Evolutionary conservation across 2,329 filamentous ascomycete genomes (phyloP).

Genomic region (Emydomyces testavorans): DNA sequence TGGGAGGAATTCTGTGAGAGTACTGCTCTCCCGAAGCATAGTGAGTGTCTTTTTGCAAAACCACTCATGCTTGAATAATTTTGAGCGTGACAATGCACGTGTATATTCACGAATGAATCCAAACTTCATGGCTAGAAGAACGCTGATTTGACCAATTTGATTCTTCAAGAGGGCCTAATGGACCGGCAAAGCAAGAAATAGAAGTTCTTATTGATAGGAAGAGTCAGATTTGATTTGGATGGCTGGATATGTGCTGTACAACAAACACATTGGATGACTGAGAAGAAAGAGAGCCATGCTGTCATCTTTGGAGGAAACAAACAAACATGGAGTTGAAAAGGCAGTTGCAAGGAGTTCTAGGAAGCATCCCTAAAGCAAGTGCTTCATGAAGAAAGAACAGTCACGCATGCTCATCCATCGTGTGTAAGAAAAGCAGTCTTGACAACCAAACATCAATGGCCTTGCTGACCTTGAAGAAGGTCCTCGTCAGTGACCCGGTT

Average conservation of each 20-base stretch:
- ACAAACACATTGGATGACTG: not conserved
- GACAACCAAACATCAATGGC: not conserved
- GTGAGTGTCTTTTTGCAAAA: not conserved
- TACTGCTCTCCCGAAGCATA: constrained; percentile 1
- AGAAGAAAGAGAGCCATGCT: not conserved
- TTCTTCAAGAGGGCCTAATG: not conserved
- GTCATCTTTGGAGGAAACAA: not conserved
- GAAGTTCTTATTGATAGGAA: not conserved
- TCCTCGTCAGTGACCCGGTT: too few relatives aligned
- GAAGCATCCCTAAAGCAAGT: not conserved
- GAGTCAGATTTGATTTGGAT: not conserved
- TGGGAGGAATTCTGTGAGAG: constrained; percentile 2
- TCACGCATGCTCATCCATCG: not conserved
- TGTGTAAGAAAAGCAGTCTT: too few relatives aligned
- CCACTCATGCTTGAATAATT: not conserved
- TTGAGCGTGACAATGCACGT: not conserved
- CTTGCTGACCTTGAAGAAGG: too few relatives aligned
- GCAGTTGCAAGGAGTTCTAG: not conserved
- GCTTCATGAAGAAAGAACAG: not conserved
- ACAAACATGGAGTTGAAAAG: too few relatives aligned
- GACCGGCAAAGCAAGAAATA: not conserved
- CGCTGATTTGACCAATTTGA: not conserved
- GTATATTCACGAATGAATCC: not conserved
- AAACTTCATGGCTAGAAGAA: not conserved
- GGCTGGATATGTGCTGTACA: not conserved